Evolutionary conservation across 371 early-diverging fungal species (phyloP).

Genomic region (Zancudomyces culisetae): DNA sequence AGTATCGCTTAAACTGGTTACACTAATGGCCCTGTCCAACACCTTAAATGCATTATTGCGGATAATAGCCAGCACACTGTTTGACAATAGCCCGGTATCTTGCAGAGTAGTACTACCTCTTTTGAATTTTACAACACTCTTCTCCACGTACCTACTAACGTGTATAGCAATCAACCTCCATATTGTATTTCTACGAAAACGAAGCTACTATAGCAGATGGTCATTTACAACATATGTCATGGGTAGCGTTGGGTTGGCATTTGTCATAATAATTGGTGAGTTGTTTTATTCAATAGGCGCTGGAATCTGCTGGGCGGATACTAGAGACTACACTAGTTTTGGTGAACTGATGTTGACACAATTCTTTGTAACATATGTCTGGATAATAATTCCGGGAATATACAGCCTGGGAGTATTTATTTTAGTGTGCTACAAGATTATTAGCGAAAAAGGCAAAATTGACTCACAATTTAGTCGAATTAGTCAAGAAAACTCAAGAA

Average conservation of each 20-base stretch:
- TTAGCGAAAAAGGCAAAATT: not conserved
- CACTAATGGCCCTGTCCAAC: not conserved
- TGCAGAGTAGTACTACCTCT: not conserved
- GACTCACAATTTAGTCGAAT: not conserved
- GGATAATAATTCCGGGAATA: not conserved
- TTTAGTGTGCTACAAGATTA: not conserved
- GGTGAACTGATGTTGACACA: not conserved
- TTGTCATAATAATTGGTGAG: not conserved
- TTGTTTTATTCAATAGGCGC: not conserved
- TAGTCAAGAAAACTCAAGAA: not conserved
- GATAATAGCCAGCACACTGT: not conserved
- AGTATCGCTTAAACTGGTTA: not conserved
- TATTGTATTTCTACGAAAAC: not conserved
- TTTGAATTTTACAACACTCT: not conserved
- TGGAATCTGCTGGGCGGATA: slow-evolving; percentile 1
- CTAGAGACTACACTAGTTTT: not conserved
- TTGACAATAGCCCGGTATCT: not conserved
- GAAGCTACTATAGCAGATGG: not conserved
- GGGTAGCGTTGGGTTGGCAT: too few relatives aligned
- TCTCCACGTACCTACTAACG: not conserved
- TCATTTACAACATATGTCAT: too few relatives aligned
- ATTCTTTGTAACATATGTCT: not conserved
- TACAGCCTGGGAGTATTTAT: not conserved
- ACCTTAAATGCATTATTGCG: not conserved
- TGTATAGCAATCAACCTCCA: slow-evolving; percentile 1